These are phyloP conservation scores for Ilyonectria robusta DNA, from an alignment of 2,329 filamentous ascomycete species.

Conservation along the genomic window DNA sequence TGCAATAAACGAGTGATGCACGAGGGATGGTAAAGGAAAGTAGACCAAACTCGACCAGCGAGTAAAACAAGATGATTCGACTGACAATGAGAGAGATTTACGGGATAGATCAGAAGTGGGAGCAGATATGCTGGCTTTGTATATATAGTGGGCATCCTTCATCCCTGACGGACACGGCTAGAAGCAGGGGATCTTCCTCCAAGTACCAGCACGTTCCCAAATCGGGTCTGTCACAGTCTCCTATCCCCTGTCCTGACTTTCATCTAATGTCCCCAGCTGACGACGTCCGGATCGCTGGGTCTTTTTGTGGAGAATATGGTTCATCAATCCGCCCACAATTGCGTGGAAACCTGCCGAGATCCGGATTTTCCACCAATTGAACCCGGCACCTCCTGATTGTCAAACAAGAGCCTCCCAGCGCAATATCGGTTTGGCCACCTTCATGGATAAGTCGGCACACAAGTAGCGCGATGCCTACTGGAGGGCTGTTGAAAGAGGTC, in stretches of 20 bases:
- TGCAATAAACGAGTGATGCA: not conserved
- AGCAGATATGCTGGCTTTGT: not conserved
- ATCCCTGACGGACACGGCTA: not conserved
- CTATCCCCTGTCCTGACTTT: slow-evolving; percentile 5
- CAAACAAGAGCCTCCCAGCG: not conserved
- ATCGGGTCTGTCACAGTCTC: not conserved
- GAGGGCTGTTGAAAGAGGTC: too few species aligned
- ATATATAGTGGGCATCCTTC: slow-evolving; percentile 8
- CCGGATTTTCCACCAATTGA: slow-evolving; percentile 29
- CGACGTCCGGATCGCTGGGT: not conserved
- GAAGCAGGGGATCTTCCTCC: slow-evolving; percentile 18
- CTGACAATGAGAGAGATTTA: not conserved
- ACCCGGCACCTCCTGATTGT: not conserved
- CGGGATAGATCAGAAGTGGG: not conserved
- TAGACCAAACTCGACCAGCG: not conserved
- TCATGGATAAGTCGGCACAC: not conserved
- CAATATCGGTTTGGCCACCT: not conserved
- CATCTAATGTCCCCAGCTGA: slow-evolving; percentile 2
- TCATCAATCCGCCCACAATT: not conserved
- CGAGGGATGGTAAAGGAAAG: not conserved
- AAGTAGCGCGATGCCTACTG: too few species aligned
- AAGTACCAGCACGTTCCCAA: slow-evolving; percentile 20
- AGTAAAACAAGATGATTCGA: not conserved
- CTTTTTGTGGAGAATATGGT: not conserved
- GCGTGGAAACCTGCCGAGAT: not conserved